Evolutionary conservation across 352 stramenopile genomes (phyloP).

Genomic region (Pythium sukuiense): DNA sequence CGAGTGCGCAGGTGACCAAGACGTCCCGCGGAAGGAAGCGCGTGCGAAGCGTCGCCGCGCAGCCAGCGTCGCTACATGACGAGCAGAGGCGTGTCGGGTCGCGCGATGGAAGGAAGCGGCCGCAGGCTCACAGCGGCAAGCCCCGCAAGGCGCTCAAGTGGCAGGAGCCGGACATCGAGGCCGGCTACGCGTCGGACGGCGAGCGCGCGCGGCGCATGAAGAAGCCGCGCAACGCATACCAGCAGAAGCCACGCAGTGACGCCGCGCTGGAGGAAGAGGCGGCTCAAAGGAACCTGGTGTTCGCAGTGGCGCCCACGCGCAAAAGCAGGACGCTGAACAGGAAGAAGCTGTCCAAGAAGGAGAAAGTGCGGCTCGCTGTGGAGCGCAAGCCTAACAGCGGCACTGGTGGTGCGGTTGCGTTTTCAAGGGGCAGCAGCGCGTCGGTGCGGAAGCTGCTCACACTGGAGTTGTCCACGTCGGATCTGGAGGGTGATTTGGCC

Average conservation of each 20-base stretch:
- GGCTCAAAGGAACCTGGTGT: not conserved
- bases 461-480: constrained; percentile 10
- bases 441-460: constrained; percentile 11
- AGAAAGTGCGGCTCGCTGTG: constrained; percentile 12
- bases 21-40: not conserved
- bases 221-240: constrained; percentile 3
- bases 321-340: constrained; percentile 13
- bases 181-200: not conserved
- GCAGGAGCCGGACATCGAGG: constrained; percentile 1
- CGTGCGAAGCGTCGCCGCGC: not conserved
- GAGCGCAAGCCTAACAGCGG: not conserved
- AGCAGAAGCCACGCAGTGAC: not conserved
- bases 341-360: constrained; percentile 23
- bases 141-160: not conserved
- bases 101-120: too few relatives aligned
- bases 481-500: constrained; percentile 48
- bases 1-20: not conserved
- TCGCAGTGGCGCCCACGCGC: constrained; percentile 15
- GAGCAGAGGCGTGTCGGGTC: not conserved
- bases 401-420: not conserved
- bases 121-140: not conserved
- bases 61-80: not conserved
- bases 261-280: not conserved
- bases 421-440: not conserved
- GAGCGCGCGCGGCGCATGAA: not conserved